phyloP scores from a whole-genome alignment of 1,139 yeast genomes.

The Debaryomyces sp. region DNA sequence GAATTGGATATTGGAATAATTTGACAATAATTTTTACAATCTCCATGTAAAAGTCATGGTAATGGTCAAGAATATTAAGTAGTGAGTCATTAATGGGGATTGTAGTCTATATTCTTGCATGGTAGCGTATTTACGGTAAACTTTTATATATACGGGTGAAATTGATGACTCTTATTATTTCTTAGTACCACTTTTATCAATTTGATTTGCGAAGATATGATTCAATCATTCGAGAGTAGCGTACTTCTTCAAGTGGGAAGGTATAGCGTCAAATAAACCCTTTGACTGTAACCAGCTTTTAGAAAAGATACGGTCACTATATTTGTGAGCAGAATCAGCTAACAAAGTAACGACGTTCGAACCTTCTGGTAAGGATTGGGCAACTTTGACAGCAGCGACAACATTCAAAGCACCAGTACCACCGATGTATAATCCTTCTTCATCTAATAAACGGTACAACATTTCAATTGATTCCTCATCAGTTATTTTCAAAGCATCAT shows the following conservation, averaged over 20 bases:
- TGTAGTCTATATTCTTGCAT: background rate
- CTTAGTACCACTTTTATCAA: background rate
- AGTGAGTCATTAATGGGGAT: background rate
- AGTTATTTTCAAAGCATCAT: slow-evolving; percentile 75
- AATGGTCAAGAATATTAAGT: background rate
- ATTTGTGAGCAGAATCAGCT: slow-evolving; percentile 89
- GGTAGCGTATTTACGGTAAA: background rate
- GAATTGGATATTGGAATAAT: background rate
- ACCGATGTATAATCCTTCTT: slow-evolving; percentile 90
- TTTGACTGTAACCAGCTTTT: slow-evolving; percentile 75
- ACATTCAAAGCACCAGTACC: slow-evolving; percentile 86
- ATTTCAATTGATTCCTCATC: slow-evolving; percentile 78
- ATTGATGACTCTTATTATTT: background rate
- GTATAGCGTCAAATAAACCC: slow-evolving; percentile 65
- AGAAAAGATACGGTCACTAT: slow-evolving; percentile 78
- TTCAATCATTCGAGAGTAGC: slow-evolving; percentile 36
- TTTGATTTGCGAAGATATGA: background rate
- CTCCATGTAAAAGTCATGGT: background rate
- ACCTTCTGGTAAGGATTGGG: slow-evolving; percentile 75
- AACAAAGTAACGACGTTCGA: slow-evolving; percentile 82
- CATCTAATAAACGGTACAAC: slow-evolving; percentile 81
- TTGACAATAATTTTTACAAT: background rate
- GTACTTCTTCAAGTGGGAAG: slow-evolving; percentile 71
- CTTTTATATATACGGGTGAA: background rate
- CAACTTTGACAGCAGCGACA: slow-evolving; percentile 77